Percentiles rank a stretch among this genome's conserved stretches.
These are phyloP conservation scores for Candida sphagnicola DNA, from an alignment of 805 yeast genomes.

Conservation along the genomic window DNA sequence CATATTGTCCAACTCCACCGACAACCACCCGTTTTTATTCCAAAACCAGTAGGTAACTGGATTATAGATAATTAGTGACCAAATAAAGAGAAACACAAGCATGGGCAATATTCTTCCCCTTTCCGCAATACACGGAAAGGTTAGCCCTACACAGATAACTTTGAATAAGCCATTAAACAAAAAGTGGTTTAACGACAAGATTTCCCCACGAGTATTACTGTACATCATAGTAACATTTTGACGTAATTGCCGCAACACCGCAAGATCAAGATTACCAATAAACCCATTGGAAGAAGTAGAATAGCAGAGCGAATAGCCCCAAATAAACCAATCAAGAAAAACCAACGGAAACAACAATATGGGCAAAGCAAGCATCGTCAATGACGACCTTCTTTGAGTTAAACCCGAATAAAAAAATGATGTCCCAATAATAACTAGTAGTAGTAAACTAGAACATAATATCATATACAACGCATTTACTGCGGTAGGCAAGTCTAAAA, in stretches of 20 bases:
- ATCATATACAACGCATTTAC: slow-evolving; percentile 27
- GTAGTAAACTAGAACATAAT: slow-evolving; percentile 28
- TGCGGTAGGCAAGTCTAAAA: slow-evolving; percentile 2
- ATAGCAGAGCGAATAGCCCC: slow-evolving; percentile 43
- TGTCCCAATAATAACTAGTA: slow-evolving; percentile 31
- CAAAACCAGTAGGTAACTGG: slow-evolving; percentile 46
- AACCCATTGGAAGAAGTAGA: slow-evolving; percentile 28
- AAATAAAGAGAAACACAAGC: slow-evolving; percentile 33
- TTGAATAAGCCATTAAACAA: slow-evolving; percentile 38
- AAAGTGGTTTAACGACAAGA: slow-evolving; percentile 32
- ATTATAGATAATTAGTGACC: slow-evolving; percentile 39
- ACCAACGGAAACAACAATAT: slow-evolving; percentile 26
- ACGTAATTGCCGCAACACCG: slow-evolving; percentile 25
- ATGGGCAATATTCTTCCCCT: slow-evolving; percentile 40
- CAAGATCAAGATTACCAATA: slow-evolving; percentile 31
- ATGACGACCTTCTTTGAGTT: slow-evolving; percentile 38
- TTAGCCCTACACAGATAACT: slow-evolving; percentile 33
- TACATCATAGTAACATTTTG: slow-evolving; percentile 16
- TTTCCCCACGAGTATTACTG: slow-evolving; percentile 36
- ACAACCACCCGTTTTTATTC: slow-evolving; percentile 42
- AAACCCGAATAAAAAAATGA: slow-evolving; percentile 40
- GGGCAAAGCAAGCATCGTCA: slow-evolving; percentile 38
- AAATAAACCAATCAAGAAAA: slow-evolving; percentile 40
- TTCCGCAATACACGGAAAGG: slow-evolving; percentile 43
- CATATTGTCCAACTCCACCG: slow-evolving; percentile 23